phyloP scores from a whole-genome alignment of 768 basidiomycete species.

The Leccinum pellstonianum region DNA sequence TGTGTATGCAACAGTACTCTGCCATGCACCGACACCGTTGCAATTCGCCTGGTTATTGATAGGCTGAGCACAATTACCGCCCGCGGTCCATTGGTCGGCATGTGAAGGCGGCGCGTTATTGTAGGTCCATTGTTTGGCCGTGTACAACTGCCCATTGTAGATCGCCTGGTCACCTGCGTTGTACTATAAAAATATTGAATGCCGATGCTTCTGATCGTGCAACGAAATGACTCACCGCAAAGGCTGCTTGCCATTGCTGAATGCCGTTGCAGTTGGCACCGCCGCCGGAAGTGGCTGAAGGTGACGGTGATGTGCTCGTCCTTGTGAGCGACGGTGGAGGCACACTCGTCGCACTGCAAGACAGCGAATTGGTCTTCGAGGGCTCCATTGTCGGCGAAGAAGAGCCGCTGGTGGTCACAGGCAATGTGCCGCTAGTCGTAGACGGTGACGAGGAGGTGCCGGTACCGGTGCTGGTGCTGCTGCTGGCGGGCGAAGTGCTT shows the following conservation, averaged over 20 bases:
- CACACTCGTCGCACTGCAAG: not conserved
- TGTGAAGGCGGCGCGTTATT: slow-evolving; percentile 18
- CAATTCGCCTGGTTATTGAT: slow-evolving; percentile 26
- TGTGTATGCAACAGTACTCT: slow-evolving; percentile 14
- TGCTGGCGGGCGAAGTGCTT: not conserved
- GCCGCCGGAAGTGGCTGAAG: not conserved
- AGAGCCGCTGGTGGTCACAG: not conserved
- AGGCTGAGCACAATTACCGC: slow-evolving; percentile 18
- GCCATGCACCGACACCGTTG: slow-evolving; percentile 22
- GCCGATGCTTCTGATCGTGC: rapidly evolving
- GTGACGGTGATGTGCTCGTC: not conserved
- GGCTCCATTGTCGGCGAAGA: not conserved
- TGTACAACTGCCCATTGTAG: slow-evolving; percentile 21
- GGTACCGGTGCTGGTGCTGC: not conserved
- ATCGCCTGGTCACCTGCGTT: slow-evolving; percentile 23
- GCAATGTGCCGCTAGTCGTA: not conserved
- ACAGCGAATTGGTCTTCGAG: not conserved
- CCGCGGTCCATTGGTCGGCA: slow-evolving; percentile 18
- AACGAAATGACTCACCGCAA: slow-evolving; percentile 16
- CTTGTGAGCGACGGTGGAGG: not conserved
- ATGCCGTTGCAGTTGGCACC: slow-evolving; percentile 12
- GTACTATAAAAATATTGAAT: slow-evolving; percentile 21
- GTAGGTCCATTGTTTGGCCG: slow-evolving; percentile 28
- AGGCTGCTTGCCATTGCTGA: slow-evolving; percentile 24
- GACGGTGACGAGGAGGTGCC: not conserved